Conservation (phyloP, 2,329 filamentous ascomycete genomes). For the Penicillium paneum region DNA sequence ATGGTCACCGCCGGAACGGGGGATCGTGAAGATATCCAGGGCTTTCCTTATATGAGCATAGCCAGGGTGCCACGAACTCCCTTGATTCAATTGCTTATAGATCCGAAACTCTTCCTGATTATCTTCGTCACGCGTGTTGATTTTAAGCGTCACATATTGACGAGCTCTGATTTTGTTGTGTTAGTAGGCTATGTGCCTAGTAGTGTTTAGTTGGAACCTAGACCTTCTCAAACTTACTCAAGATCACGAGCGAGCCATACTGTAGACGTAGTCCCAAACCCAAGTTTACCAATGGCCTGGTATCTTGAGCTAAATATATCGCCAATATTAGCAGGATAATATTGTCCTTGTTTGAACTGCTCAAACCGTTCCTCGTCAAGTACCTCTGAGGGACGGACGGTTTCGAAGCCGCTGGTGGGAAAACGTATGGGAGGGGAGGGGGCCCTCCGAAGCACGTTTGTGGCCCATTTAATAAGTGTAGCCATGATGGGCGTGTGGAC, state of each 20-base stretch:
- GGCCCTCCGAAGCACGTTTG: too few species aligned
- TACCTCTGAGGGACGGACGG: too few species aligned
- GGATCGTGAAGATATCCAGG: conserved; percentile 34
- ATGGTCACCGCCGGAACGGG: conserved; percentile 24
- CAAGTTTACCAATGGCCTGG: conserved; percentile 30
- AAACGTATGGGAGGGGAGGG: too few species aligned
- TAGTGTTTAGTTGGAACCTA: not conserved
- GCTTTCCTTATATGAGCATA: conserved; percentile 28
- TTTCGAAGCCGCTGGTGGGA: too few species aligned
- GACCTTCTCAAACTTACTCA: conserved; percentile 13
- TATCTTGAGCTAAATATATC: conserved; percentile 11
- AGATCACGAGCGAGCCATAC: conserved; percentile 33
- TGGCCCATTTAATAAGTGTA: too few species aligned
- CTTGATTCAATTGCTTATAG: conserved; percentile 28
- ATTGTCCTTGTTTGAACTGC: too few species aligned
- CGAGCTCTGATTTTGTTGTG: conserved; percentile 19
- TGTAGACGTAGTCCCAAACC: conserved; percentile 29
- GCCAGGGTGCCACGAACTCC: conserved; percentile 27
- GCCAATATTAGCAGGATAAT: too few species aligned
- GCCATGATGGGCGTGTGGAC: too few species aligned
- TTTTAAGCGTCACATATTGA: conserved; percentile 25
- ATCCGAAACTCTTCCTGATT: conserved; percentile 25
- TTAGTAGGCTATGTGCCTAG: not conserved
- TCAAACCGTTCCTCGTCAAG: too few species aligned
- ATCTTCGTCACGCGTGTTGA: conserved; percentile 19